Conservation (phyloP, 2,329 filamentous ascomycete genomes). For the Cercospora sojina region DNA sequence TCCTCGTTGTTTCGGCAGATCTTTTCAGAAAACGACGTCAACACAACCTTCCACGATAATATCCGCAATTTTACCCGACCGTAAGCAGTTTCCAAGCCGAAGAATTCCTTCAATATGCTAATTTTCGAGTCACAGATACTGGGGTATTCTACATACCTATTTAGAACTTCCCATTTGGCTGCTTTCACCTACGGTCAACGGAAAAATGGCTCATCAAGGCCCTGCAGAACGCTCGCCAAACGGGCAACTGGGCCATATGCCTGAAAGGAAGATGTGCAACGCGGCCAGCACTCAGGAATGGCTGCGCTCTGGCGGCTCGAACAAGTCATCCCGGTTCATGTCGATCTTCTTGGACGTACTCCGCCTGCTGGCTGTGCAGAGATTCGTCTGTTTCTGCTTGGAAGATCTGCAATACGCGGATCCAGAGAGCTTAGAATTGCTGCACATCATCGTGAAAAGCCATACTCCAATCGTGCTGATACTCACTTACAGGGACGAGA, state of each 20-base stretch:
- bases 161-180: slow-evolving; percentile 69
- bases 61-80: slow-evolving; percentile 56
- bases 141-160: slow-evolving; percentile 56
- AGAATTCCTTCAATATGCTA: not conserved
- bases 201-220: slow-evolving; percentile 21
- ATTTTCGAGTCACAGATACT: slow-evolving; percentile 38
- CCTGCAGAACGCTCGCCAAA: slow-evolving; percentile 10
- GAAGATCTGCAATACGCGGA: slow-evolving; percentile 92
- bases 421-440: slow-evolving; percentile 78
- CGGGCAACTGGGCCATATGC: slow-evolving; percentile 14
- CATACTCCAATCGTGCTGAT: slow-evolving; percentile 80
- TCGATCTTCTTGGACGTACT: slow-evolving; percentile 86
- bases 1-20: slow-evolving; percentile 63
- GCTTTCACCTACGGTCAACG: slow-evolving; percentile 35
- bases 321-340: slow-evolving; percentile 68
- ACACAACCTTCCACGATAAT: slow-evolving; percentile 60
- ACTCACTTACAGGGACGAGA: slow-evolving; percentile 59
- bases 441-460: slow-evolving; percentile 74
- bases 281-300: slow-evolving; percentile 45
- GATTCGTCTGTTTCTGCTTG: slow-evolving; percentile 82
- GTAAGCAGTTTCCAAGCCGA: slow-evolving; percentile 19
- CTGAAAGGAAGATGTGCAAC: slow-evolving; percentile 33
- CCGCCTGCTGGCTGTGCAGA: slow-evolving; percentile 75
- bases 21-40: slow-evolving; percentile 63
- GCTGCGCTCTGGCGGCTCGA: slow-evolving; percentile 47